Evolutionary conservation across 108 stramenopile genomes (phyloP).

Genomic region (Cyclotella choctawhatcheeana): DNA sequence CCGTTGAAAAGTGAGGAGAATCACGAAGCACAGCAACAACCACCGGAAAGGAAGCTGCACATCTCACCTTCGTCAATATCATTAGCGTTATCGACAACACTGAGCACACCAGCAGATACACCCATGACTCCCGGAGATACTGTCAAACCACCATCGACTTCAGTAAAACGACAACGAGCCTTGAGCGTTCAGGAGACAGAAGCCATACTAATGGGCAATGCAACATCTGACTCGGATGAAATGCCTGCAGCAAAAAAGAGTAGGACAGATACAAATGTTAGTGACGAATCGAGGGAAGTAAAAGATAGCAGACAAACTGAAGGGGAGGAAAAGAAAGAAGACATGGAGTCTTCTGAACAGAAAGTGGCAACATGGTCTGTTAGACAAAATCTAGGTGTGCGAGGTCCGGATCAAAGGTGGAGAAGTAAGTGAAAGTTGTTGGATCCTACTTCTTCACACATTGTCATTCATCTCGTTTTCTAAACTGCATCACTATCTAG

Average conservation of each 20-base stretch:
- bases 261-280: background rate
- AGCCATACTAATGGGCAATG: conserved; percentile 24
- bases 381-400: conserved; percentile 22
- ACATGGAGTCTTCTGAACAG: background rate
- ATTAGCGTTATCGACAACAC: conserved; percentile 17
- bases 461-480: background rate
- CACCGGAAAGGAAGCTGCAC: conserved; percentile 7
- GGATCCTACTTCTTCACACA: background rate
- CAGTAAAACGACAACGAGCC: conserved; percentile 18
- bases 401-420: conserved; percentile 11
- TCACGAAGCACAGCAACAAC: background rate
- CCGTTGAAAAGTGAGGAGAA: background rate
- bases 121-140: conserved; percentile 8
- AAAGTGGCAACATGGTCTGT: conserved; percentile 38
- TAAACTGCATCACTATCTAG: background rate
- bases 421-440: background rate
- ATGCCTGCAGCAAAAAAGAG: conserved; percentile 16
- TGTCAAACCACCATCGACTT: background rate
- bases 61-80: conserved; percentile 28
- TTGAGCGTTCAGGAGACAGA: conserved; percentile 21
- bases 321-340: conserved; percentile 16
- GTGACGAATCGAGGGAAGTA: background rate
- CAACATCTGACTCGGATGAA: conserved; percentile 1
- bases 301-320: background rate
- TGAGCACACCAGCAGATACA: conserved; percentile 10